Percentiles rank a stretch among this genome's conserved stretches.
Evolutionary conservation across 345 rosid genomes (phyloP).

Genomic region (Syzygium jambos): DNA sequence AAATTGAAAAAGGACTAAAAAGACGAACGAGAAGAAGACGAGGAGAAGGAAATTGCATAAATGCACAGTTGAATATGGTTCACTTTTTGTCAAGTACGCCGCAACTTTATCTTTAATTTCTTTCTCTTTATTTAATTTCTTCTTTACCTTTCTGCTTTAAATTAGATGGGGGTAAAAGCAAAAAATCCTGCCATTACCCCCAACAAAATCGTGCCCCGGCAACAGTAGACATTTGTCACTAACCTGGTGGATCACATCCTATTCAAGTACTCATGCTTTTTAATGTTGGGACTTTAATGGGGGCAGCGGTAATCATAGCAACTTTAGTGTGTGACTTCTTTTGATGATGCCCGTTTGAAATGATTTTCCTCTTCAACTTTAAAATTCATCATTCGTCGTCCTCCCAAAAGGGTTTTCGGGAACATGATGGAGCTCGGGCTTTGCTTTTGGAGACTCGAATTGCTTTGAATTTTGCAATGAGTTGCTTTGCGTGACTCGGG

Average conservation of each 20-base stretch:
- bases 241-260: slow-evolving; percentile 4
- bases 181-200: neutral
- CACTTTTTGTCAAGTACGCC: neutral
- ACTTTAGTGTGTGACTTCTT: slow-evolving; percentile 43
- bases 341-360: slow-evolving; percentile 34
- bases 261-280: neutral
- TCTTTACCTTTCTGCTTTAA: neutral
- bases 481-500: slow-evolving; percentile 11
- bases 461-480: neutral
- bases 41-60: neutral
- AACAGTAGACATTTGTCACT: slow-evolving; percentile 7
- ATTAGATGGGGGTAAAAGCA: neutral
- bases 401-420: slow-evolving; percentile 3
- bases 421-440: slow-evolving; percentile 19
- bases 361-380: slow-evolving; percentile 12
- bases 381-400: slow-evolving; percentile 8
- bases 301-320: slow-evolving; percentile 22
- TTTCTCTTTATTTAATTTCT: neutral
- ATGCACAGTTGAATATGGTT: neutral
- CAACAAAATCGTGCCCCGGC: neutral
- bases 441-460: slow-evolving; percentile 17
- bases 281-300: slow-evolving; percentile 19
- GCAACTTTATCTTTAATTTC: neutral
- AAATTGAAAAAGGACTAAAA: neutral
- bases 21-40: neutral